Evolutionary conservation across 495 filamentous ascomycete species (phyloP).

Genomic region (Neurospora sp.): DNA sequence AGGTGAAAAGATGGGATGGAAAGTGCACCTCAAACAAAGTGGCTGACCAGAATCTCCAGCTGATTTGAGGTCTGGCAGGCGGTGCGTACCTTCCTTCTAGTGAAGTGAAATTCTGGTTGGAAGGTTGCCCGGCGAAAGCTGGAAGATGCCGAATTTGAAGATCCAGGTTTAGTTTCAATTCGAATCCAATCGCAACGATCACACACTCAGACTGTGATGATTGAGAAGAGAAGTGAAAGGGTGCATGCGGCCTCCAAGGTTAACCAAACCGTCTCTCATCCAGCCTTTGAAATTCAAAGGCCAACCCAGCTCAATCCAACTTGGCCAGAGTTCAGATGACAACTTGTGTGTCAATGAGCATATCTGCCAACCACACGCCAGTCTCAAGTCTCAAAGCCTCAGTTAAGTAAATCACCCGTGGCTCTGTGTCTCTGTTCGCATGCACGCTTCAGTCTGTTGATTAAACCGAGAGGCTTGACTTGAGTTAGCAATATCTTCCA

Average conservation of each 20-base stretch:
- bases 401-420: not conserved
- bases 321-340: not conserved
- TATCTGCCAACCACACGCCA: not conserved
- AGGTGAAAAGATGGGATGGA: not conserved
- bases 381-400: not conserved
- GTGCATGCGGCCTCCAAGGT: not conserved
- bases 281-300: not conserved
- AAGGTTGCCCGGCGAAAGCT: not conserved
- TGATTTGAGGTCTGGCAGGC: not conserved
- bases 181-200: not conserved
- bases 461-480: not conserved
- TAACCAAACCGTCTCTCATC: not conserved
- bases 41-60: not conserved
- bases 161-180: not conserved
- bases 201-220: not conserved
- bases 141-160: not conserved
- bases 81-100: not conserved
- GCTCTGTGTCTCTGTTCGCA: not conserved
- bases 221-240: not conserved
- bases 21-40: not conserved
- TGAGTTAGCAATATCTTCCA: not conserved
- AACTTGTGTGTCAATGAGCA: not conserved
- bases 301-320: not conserved
- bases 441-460: not conserved
- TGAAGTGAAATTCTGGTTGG: not conserved